Conservation (phyloP, 1,284 basidiomycete species). For the Pseudozyma tsukubaensis region DNA sequence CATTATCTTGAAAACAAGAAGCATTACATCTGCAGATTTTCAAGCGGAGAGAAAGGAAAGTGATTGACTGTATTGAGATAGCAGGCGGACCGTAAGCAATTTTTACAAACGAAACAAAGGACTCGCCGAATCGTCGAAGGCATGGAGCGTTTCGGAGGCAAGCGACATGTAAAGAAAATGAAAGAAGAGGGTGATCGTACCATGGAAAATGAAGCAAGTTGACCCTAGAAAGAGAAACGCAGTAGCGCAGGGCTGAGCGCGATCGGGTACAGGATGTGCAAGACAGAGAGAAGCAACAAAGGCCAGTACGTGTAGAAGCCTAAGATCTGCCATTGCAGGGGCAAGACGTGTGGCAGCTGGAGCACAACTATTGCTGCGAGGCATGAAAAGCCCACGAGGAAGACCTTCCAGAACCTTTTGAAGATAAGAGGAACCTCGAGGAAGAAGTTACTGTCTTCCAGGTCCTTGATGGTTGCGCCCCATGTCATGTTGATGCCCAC, state of each 20-base stretch:
- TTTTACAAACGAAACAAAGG: no score
- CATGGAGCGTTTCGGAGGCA: no score
- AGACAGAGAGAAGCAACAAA: conserved; percentile 2
- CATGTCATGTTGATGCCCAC: conserved; percentile 86
- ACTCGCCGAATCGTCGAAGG: no score
- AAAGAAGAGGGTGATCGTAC: not conserved
- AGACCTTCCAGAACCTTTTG: conserved; percentile 66
- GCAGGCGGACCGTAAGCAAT: no score
- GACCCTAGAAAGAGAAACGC: conserved; percentile 48
- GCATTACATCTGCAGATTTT: no score
- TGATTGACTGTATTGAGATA: no score
- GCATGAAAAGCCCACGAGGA: conserved; percentile 75
- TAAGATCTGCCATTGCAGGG: conserved; percentile 74
- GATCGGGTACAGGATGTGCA: conserved; percentile 54
- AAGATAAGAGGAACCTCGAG: conserved; percentile 83
- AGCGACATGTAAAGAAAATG: not conserved
- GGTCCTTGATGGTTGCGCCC: conserved; percentile 69
- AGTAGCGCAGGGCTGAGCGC: conserved; percentile 53
- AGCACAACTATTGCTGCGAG: conserved; percentile 68
- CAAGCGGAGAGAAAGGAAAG: no score
- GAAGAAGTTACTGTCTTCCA: conserved; percentile 77
- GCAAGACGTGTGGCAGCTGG: conserved; percentile 71
- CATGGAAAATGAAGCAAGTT: not conserved
- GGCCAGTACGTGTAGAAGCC: conserved; percentile 47
- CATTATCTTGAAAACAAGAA: no score